Conservation (phyloP, 257 asterid species). For the Linderniella brevidens region DNA sequence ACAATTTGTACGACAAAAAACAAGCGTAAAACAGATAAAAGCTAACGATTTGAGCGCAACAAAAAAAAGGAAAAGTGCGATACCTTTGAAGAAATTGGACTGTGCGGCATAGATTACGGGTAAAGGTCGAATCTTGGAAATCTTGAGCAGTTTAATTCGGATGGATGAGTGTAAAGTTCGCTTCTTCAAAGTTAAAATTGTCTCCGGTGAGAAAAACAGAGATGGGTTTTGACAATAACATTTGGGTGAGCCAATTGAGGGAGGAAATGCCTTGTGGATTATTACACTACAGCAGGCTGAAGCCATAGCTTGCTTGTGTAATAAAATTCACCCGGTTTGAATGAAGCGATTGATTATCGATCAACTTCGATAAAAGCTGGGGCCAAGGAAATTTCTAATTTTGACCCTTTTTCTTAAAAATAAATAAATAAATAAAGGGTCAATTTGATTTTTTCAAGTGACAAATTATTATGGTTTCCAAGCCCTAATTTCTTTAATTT, state of each 20-base stretch:
- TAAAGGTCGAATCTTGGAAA: constrained; percentile 11
- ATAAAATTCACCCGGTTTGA: too few species aligned
- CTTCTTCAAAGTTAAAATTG: constrained; percentile 19
- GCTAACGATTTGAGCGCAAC: neutral
- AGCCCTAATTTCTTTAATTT: too few species aligned
- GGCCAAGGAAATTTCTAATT: too few species aligned
- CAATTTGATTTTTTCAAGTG: too few species aligned
- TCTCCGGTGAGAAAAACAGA: constrained; percentile 17
- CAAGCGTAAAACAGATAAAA: neutral
- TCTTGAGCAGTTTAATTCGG: constrained; percentile 17
- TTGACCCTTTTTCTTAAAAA: too few species aligned
- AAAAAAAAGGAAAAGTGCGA: neutral
- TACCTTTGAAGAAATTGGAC: constrained; percentile 50
- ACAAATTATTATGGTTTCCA: too few species aligned
- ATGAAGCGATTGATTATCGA: too few species aligned
- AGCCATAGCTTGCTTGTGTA: too few species aligned
- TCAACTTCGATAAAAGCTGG: too few species aligned
- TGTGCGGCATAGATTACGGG: constrained; percentile 33
- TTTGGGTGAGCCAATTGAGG: constrained; percentile 6
- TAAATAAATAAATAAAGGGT: too few species aligned
- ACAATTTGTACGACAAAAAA: too few species aligned
- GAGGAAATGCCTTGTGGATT: neutral
- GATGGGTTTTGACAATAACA: constrained; percentile 12
- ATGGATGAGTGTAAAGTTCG: constrained; percentile 15
- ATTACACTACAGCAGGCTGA: too few species aligned